Evolutionary conservation across 2,329 filamentous ascomycete species (phyloP).

Genomic region (Dissoconium aciculare): DNA sequence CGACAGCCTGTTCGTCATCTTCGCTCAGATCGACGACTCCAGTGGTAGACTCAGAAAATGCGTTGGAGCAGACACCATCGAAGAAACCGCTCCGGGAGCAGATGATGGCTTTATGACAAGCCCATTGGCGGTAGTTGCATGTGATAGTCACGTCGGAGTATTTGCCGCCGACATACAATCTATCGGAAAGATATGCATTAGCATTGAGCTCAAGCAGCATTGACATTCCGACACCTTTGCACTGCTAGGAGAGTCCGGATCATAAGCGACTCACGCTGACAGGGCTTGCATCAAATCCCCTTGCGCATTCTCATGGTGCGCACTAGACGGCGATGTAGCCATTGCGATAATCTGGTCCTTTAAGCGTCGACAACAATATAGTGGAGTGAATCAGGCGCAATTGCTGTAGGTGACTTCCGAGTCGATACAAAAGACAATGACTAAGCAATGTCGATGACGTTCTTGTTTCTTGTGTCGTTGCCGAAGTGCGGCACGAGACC

Average conservation of each 20-base stretch:
- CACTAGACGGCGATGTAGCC: slow-evolving; percentile 13
- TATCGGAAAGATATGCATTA: slow-evolving; percentile 15
- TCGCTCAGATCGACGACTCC: slow-evolving; percentile 25
- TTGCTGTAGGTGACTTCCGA: too few species aligned
- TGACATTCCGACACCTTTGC: not conserved
- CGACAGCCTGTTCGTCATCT: slow-evolving; percentile 26
- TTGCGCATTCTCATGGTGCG: slow-evolving; percentile 25
- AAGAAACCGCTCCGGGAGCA: slow-evolving; percentile 35
- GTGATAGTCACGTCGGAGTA: slow-evolving; percentile 37
- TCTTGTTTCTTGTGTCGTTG: too few species aligned
- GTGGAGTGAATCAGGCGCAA: too few species aligned
- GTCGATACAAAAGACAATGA: too few species aligned
- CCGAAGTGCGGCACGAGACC: too few species aligned
- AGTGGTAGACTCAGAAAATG: slow-evolving; percentile 22
- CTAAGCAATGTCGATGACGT: too few species aligned
- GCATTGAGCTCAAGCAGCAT: slow-evolving; percentile 14
- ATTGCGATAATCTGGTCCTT: too few species aligned
- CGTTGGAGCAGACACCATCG: slow-evolving; percentile 25
- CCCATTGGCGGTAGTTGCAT: slow-evolving; percentile 32
- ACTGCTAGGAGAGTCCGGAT: slow-evolving; percentile 1
- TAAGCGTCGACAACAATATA: too few species aligned
- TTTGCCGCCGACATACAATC: slow-evolving; percentile 24
- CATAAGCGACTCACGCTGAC: slow-evolving; percentile 28
- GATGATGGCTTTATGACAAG: slow-evolving; percentile 34
- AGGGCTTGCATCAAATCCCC: slow-evolving; percentile 33